These are phyloP conservation scores for Quercus bicolor DNA, from an alignment of 306 rosid genomes.

Conservation along the genomic window DNA sequence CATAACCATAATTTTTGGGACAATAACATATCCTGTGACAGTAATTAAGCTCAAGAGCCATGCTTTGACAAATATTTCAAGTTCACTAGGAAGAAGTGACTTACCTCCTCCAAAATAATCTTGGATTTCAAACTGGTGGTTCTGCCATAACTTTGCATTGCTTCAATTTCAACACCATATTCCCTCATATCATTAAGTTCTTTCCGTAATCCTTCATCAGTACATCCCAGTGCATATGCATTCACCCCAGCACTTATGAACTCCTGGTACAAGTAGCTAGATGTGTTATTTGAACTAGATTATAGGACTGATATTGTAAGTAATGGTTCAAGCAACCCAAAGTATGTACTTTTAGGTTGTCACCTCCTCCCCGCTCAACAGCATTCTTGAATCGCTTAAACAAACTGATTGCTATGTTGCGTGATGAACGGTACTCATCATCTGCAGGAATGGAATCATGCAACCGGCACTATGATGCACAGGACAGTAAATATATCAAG, in stretches of 20 bases:
- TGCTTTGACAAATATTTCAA: neutral
- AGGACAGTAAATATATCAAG: constrained; percentile 14
- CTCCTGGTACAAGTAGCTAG: constrained; percentile 48
- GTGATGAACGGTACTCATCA: constrained; percentile 84
- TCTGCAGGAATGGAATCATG: constrained; percentile 64
- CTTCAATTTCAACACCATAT: constrained; percentile 72
- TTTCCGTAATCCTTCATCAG: constrained; percentile 85
- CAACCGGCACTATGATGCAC: constrained; percentile 50
- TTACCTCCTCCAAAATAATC: constrained; percentile 75
- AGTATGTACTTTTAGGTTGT: constrained; percentile 74
- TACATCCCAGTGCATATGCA: constrained; percentile 96
- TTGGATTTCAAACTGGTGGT: constrained; percentile 81
- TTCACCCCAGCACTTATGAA: constrained; percentile 93
- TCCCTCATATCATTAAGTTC: constrained; percentile 81
- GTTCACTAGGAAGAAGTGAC: neutral
- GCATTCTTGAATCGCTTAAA: constrained; percentile 75
- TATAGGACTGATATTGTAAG: neutral
- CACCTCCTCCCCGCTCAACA: constrained; percentile 86
- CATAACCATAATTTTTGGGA: constrained; percentile 1
- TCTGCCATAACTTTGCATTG: constrained; percentile 73
- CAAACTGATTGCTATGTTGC: constrained; percentile 91
- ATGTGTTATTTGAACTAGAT: constrained; percentile 10
- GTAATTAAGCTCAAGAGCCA: neutral
- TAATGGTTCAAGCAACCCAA: constrained; percentile 19
- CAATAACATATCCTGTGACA: constrained; percentile 1